Evolutionary conservation across 2,329 filamentous ascomycete genomes (phyloP), one percentile per base, ranked within the genome.

Genomic region (Neonectria faginata): DNA sequence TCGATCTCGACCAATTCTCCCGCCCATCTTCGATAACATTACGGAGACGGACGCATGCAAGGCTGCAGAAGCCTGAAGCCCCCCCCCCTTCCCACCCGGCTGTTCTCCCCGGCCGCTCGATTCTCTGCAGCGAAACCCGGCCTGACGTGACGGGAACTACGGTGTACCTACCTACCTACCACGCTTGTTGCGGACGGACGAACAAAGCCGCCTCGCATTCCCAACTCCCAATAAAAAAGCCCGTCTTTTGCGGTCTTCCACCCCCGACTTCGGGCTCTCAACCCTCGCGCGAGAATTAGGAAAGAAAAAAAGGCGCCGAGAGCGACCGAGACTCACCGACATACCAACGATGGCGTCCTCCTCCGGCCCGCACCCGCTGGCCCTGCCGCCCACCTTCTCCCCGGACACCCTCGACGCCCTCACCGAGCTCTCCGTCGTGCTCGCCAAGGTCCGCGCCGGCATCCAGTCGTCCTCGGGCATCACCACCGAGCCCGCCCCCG

Each of bases 361-460:
- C 50, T 64, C 70, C 31, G 58, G 64, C 42, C 72, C 80, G 52
- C 82, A 80, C 74, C 82, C 80, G 22, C 83, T 85, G 74, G 81
- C 83, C 67, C 81, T 87, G 63, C 85, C 90, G 33, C 81, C 86
- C 3, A 88, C 91, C 60, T 91, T 96, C 67, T 87, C 92, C 54
- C 92, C 94, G 29, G 91, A 94, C 78, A 89, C 89, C 54, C 93
- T 97, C 81, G 94, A 97, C 82, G 88, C 93, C 71, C 87, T 97
- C 58, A 93, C 94, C 27, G 89, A 94, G 74, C 88, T 97, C 58
- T 90, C 93, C 74, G 85, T 89, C 64, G 88, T 97, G 70, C 88
- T 97, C 66, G 84, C 89, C 69, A 92, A 92, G 55, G 86, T 97
- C 18, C 88, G 92, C 70, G 75, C 78, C 41, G 83, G 82, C 16